Conservation (phyloP, 192 early-diverging fungal species). For the Entomortierella beljakovae region DNA sequence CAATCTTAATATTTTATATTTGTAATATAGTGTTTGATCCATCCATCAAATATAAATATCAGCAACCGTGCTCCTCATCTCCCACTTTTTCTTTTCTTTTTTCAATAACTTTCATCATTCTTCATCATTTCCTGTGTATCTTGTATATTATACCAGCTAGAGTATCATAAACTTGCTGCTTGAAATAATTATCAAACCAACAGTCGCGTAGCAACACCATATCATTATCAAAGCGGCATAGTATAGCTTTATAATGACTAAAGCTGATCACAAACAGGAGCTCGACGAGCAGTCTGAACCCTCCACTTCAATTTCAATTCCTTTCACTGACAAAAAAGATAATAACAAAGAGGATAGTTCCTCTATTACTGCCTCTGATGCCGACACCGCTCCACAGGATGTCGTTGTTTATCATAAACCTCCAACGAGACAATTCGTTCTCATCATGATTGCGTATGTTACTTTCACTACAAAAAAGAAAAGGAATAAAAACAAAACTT, state of each 20-base stretch:
- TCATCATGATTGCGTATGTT: constrained; percentile 47
- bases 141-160: too few relatives aligned
- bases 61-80: background rate
- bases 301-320: constrained; percentile 10
- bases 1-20: background rate
- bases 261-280: constrained; percentile 9
- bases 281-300: constrained; percentile 13
- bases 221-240: background rate
- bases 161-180: too few relatives aligned
- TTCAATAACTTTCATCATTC: background rate
- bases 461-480: background rate
- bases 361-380: constrained; percentile 31
- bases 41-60: background rate
- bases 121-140: background rate
- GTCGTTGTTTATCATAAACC: constrained; percentile 34
- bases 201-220: background rate
- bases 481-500: background rate
- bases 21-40: background rate
- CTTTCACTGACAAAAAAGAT: constrained; percentile 3
- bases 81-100: background rate
- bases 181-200: too few relatives aligned
- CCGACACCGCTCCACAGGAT: background rate
- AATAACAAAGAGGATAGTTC: constrained; percentile 20
- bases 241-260: background rate
- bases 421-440: constrained; percentile 39